A percentile compares a stretch with the other conserved stretches of the same genome.
Conservation (phyloP, 306 rosid genomes). For the Inga oerstediana region DNA sequence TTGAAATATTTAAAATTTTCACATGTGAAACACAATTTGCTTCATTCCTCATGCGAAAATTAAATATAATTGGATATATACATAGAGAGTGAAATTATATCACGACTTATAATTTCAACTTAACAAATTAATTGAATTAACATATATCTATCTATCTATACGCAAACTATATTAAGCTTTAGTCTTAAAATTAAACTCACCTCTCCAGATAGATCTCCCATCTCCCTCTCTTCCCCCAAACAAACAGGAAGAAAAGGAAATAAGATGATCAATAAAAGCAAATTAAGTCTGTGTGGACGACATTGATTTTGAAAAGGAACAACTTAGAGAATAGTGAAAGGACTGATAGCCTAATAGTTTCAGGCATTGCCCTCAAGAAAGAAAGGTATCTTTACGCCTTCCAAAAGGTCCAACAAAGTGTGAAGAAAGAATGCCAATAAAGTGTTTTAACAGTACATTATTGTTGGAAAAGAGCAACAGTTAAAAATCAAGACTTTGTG, state of each 20-base stretch:
- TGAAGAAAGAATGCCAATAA: constrained; percentile 31
- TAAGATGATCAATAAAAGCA: neutral
- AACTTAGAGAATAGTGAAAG: constrained; percentile 10
- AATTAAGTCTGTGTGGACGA: constrained; percentile 27
- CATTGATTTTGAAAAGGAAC: constrained; percentile 43
- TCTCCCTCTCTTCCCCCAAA: neutral
- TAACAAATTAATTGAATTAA: neutral
- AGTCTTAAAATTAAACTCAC: neutral
- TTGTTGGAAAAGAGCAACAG: constrained; percentile 18
- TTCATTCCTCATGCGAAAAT: neutral
- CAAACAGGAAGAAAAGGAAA: neutral
- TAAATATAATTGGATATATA: neutral
- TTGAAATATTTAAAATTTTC: neutral
- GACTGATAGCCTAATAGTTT: constrained; percentile 26
- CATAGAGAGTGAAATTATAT: neutral
- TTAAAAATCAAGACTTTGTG: neutral
- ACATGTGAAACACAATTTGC: too few relatives aligned
- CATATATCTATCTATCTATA: neutral
- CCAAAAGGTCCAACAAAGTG: constrained; percentile 27
- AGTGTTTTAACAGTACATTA: constrained; percentile 26
- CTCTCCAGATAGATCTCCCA: neutral
- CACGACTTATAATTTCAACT: neutral
- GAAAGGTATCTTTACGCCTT: constrained; percentile 36
- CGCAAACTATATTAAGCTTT: neutral
- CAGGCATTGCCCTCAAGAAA: constrained; percentile 32